phyloP scores from a whole-genome alignment of 345 rosid species.

The Trapa incisa region DNA sequence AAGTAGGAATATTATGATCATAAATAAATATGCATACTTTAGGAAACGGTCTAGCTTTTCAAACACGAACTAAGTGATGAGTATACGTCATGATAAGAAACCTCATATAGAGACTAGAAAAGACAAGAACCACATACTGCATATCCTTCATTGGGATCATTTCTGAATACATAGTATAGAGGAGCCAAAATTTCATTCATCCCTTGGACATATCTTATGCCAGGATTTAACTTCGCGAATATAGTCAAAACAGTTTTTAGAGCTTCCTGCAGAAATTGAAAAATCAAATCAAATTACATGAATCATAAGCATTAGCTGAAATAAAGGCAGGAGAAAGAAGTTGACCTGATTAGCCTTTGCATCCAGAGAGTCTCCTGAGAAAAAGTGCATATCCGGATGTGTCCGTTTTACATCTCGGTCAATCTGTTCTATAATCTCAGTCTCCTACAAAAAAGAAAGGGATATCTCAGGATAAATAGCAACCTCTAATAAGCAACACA shows the following conservation, averaged over 20 bases:
- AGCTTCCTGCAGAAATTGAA: conserved; percentile 55
- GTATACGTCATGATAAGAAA: not conserved
- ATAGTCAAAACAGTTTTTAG: conserved; percentile 57
- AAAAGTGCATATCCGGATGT: conserved; percentile 91
- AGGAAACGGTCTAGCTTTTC: not conserved
- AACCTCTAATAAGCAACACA: not conserved
- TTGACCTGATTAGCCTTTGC: conserved; percentile 80
- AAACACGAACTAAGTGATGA: not conserved
- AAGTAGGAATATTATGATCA: not conserved
- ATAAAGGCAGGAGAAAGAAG: not conserved
- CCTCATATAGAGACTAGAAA: not conserved
- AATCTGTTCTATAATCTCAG: conserved; percentile 83
- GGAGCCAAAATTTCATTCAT: conserved; percentile 98
- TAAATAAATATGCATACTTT: not conserved
- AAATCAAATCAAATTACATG: not conserved
- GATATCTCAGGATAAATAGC: not conserved
- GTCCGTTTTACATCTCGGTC: conserved; percentile 94
- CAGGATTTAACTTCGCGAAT: conserved; percentile 94
- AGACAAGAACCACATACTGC: conserved; percentile 38
- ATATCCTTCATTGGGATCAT: conserved; percentile 68
- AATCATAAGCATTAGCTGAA: conserved; percentile 9
- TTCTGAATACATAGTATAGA: conserved; percentile 65
- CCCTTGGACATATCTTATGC: conserved; percentile 98
- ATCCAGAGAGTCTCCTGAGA: conserved; percentile 65
- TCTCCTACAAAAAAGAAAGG: conserved; percentile 36